phyloP scores from a whole-genome alignment of 2,329 filamentous ascomycete genomes.

The Paecilomyces variotii region DNA sequence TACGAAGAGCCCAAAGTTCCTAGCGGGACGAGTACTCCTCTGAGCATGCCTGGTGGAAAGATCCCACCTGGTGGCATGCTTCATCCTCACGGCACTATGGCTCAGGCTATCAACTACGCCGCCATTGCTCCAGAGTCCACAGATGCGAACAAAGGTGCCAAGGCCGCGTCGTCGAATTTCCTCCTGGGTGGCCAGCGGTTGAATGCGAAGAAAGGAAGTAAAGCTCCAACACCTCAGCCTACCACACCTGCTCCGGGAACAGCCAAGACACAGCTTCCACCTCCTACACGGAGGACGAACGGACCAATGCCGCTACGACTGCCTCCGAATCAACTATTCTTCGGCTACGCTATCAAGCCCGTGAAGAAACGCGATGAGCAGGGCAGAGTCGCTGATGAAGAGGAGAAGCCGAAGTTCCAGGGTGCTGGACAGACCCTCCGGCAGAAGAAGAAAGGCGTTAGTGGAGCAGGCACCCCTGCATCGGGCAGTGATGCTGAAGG shows the following conservation, averaged over 20 bases:
- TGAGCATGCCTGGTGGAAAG: conserved; percentile 54
- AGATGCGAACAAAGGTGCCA: conserved; percentile 54
- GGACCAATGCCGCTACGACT: conserved; percentile 81
- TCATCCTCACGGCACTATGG: conserved; percentile 87
- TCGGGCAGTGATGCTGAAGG: conserved; percentile 26
- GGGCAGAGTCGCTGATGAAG: conserved; percentile 51
- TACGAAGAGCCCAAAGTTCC: conserved; percentile 77
- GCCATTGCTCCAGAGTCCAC: conserved; percentile 74
- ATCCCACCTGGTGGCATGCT: conserved; percentile 65
- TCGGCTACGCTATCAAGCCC: conserved; percentile 88
- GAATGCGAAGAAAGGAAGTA: conserved; percentile 72
- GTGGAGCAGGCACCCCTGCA: conserved; percentile 28
- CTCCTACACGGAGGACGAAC: conserved; percentile 49
- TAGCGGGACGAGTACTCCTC: conserved; percentile 81
- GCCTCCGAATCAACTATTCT: conserved; percentile 86
- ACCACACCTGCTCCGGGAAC: conserved; percentile 61
- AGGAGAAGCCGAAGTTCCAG: conserved; percentile 65
- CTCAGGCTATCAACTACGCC: conserved; percentile 93
- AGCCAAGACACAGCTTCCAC: conserved; percentile 40
- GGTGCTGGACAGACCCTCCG: conserved; percentile 77
- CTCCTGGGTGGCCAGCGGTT: conserved; percentile 71
- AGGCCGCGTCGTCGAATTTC: conserved; percentile 68
- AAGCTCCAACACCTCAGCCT: conserved; percentile 63
- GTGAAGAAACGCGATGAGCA: conserved; percentile 69
- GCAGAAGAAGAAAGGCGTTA: conserved; percentile 59